phyloP scores from a whole-genome alignment of 2,329 filamentous ascomycete species.

The Fusarium protoensiforme region DNA sequence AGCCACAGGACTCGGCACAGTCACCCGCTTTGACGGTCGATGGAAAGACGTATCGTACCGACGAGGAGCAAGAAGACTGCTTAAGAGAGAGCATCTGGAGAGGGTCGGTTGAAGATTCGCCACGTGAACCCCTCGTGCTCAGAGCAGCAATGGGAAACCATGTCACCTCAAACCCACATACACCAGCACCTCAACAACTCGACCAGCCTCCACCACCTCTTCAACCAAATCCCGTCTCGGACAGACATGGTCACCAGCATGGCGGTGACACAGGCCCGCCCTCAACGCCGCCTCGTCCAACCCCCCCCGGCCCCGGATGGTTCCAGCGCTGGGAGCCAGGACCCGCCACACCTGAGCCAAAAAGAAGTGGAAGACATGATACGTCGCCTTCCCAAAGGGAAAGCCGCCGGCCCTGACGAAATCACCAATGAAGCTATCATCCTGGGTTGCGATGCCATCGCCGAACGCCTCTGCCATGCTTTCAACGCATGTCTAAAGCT shows the following conservation, averaged over 20 bases:
- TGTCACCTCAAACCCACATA: neutral
- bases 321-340: neutral
- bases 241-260: neutral
- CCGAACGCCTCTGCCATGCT: neutral
- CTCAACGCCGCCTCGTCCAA: neutral
- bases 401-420: neutral
- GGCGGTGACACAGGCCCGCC: neutral
- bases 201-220: no score
- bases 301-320: neutral
- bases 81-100: neutral
- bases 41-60: neutral
- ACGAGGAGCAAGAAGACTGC: neutral
- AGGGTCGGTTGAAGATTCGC: neutral
- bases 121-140: neutral
- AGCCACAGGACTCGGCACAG: neutral
- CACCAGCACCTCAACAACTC: neutral
- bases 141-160: neutral
- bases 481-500: conserved; percentile 6
- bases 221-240: neutral
- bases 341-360: neutral
- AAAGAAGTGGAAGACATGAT: neutral
- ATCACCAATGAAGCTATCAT: conserved; percentile 14
- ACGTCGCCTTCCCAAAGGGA: neutral
- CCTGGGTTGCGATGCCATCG: neutral
- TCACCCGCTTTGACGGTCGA: neutral